These are phyloP conservation scores for Verbascum thapsus DNA, from an alignment of 257 asterid genomes.

Conservation along the genomic window DNA sequence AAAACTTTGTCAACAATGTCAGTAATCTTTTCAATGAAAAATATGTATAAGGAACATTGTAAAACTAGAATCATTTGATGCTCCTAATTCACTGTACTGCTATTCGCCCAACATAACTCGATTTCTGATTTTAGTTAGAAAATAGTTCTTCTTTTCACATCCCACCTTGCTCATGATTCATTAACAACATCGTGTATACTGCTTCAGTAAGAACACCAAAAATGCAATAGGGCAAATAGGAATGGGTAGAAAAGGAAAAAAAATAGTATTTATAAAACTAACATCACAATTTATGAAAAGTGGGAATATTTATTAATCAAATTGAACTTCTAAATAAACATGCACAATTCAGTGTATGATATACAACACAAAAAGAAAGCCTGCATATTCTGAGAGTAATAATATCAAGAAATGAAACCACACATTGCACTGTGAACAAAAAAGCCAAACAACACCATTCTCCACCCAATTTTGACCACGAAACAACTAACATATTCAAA, in stretches of 20 bases:
- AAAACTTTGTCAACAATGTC: constrained; percentile 3
- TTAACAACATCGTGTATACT: constrained; percentile 2
- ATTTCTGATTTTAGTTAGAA: constrained; percentile 2
- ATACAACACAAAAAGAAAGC: constrained; percentile 11
- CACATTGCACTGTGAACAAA: background rate
- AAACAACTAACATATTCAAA: too few relatives aligned
- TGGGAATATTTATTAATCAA: background rate
- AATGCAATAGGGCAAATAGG: background rate
- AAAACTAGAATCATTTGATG: constrained; percentile 1
- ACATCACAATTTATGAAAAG: background rate
- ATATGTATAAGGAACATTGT: background rate
- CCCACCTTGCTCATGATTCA: background rate
- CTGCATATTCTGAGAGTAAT: background rate
- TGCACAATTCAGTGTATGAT: constrained; percentile 17
- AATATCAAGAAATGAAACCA: too few relatives aligned
- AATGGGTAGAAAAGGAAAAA: background rate
- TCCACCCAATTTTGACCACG: constrained; percentile 7
- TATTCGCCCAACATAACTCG: background rate
- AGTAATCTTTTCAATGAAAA: constrained; percentile 21
- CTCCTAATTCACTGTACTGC: too few relatives aligned
- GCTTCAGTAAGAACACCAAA: constrained; percentile 10
- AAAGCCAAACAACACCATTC: constrained; percentile 13
- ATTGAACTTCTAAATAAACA: constrained; percentile 5
- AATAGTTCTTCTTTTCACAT: background rate
- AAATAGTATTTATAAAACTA: background rate